Percentiles rank a stretch among this genome's conserved stretches.
Evolutionary conservation across 768 basidiomycete genomes (phyloP).

Genomic region (Suillus luteus): DNA sequence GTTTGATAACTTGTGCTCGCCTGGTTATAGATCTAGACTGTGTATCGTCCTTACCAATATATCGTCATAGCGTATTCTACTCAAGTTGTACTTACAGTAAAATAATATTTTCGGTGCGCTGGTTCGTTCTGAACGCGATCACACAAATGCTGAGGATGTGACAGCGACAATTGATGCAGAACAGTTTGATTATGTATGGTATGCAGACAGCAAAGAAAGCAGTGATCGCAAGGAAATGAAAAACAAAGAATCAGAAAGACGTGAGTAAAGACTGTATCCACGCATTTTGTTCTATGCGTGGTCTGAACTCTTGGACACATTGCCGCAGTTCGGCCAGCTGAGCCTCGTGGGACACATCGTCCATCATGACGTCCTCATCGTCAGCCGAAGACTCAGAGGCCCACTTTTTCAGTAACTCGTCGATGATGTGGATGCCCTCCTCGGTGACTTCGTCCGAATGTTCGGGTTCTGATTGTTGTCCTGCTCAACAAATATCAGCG

Average conservation of each 20-base stretch:
- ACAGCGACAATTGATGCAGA: neutral
- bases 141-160: neutral
- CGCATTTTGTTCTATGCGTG: conserved; percentile 71
- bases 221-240: neutral
- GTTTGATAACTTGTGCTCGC: neutral
- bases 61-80: too few relatives aligned
- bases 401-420: conserved; percentile 78
- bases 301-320: conserved; percentile 65
- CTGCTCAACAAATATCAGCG: conserved; percentile 8
- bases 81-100: too few relatives aligned
- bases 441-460: conserved; percentile 65
- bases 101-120: too few relatives aligned
- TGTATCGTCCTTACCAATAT: too few relatives aligned
- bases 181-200: conserved; percentile 10
- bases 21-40: too few relatives aligned
- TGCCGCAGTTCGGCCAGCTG: conserved; percentile 52
- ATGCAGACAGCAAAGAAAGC: conserved; percentile 6
- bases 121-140: neutral
- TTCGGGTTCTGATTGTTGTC: conserved; percentile 40
- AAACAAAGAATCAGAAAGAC: conserved; percentile 32
- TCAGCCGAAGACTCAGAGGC: conserved; percentile 38
- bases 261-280: conserved; percentile 72
- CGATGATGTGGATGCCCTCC: conserved; percentile 79
- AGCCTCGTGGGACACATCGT: conserved; percentile 42
- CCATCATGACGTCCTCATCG: conserved; percentile 51